Percentiles rank a stretch among this genome's conserved stretches.
phyloP scores from a whole-genome alignment of 2,329 filamentous ascomycete species.

The Fusarium hostae region DNA sequence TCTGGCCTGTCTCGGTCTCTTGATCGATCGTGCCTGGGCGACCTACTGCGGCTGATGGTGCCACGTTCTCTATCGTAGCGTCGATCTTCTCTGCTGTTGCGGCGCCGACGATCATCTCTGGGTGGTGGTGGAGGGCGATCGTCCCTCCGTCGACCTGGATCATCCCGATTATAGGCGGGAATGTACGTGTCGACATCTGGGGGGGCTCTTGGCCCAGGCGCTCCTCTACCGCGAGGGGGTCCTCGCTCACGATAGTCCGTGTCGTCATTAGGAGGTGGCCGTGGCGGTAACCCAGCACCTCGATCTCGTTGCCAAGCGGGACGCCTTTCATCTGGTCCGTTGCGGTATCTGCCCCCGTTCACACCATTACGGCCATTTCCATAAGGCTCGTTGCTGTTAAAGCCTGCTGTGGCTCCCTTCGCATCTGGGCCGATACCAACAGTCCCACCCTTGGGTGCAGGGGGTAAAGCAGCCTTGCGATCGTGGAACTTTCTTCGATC shows the following conservation, averaged over 20 bases:
- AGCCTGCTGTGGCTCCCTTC: slow-evolving; percentile 58
- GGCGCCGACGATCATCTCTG: slow-evolving; percentile 47
- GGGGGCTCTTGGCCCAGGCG: slow-evolving; percentile 44
- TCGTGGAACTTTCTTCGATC: slow-evolving; percentile 91
- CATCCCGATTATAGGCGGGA: slow-evolving; percentile 57
- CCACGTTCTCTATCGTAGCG: slow-evolving; percentile 56
- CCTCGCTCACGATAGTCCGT: slow-evolving; percentile 54
- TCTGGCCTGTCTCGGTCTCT: slow-evolving; percentile 59
- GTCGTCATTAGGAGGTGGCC: slow-evolving; percentile 50
- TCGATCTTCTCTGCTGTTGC: slow-evolving; percentile 51
- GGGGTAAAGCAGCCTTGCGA: slow-evolving; percentile 84
- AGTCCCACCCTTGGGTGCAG: slow-evolving; percentile 90
- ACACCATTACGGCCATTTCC: slow-evolving; percentile 58
- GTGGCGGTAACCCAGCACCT: slow-evolving; percentile 60
- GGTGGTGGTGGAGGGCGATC: slow-evolving; percentile 44
- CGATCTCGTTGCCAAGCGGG: slow-evolving; percentile 68
- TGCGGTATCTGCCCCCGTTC: slow-evolving; percentile 59
- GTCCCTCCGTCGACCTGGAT: slow-evolving; percentile 49
- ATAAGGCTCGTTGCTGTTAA: slow-evolving; percentile 64
- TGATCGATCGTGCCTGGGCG: slow-evolving; percentile 52
- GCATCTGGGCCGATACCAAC: slow-evolving; percentile 78
- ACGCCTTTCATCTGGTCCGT: slow-evolving; percentile 57
- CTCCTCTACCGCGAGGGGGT: slow-evolving; percentile 47
- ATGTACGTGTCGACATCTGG: slow-evolving; percentile 63
- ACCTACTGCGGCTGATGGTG: slow-evolving; percentile 55